phyloP scores from a whole-genome alignment of 768 basidiomycete species.

The Solioccasus polychromus region DNA sequence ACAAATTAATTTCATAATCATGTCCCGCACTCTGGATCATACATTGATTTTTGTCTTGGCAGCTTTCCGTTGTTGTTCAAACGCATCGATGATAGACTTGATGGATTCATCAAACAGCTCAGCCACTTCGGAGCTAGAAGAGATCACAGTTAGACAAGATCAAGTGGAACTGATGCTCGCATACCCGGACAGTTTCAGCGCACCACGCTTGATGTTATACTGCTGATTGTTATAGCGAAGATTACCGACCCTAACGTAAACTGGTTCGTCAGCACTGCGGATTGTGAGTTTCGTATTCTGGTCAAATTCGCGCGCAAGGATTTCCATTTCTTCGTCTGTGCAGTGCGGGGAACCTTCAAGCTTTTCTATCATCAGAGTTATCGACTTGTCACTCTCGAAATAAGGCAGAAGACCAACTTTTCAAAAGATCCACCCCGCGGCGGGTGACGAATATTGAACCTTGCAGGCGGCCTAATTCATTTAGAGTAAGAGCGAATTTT shows the following conservation, averaged over 20 bases:
- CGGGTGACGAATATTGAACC: constrained; percentile 48
- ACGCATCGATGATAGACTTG: constrained; percentile 8
- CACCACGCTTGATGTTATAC: constrained; percentile 3
- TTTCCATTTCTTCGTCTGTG: constrained; percentile 1
- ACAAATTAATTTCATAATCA: background rate
- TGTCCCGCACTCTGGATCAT: background rate
- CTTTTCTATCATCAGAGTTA: background rate
- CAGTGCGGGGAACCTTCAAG: constrained; percentile 4
- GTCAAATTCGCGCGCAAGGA: constrained; percentile 7
- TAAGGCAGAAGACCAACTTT: constrained; percentile 23
- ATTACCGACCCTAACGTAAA: constrained; percentile 7
- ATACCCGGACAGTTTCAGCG: constrained; percentile 14
- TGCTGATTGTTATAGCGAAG: background rate
- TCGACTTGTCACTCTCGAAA: background rate
- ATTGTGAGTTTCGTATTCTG: constrained; percentile 4
- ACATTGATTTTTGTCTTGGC: background rate
- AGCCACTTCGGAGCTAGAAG: constrained; percentile 4
- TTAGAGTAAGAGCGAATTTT: background rate
- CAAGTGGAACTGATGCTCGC: background rate
- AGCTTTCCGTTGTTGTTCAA: constrained; percentile 9
- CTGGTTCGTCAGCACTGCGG: constrained; percentile 7
- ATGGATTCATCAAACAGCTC: constrained; percentile 7
- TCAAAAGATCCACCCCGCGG: constrained; percentile 34
- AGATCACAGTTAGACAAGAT: background rate
- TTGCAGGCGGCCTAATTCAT: constrained; percentile 45